Percentiles rank a stretch among this genome's conserved stretches.
Evolutionary conservation across 306 rosid genomes (phyloP).

Genomic region (Ochetophila trinervis): DNA sequence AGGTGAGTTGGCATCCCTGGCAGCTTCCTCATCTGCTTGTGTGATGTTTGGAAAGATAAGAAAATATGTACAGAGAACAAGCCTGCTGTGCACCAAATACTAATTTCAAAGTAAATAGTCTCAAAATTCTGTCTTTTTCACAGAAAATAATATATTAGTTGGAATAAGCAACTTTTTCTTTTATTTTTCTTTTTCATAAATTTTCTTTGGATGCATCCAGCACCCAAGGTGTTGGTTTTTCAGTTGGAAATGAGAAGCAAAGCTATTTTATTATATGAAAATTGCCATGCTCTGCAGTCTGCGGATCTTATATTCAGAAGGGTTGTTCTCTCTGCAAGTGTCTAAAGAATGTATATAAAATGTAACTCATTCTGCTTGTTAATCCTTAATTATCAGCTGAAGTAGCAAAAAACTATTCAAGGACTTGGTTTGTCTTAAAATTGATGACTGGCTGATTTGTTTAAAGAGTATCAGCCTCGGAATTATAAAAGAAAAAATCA

Average conservation of each 20-base stretch:
- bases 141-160: background rate
- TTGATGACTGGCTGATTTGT: too few species aligned
- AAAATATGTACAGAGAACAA: constrained; percentile 30
- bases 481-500: too few species aligned
- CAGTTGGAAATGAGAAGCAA: background rate
- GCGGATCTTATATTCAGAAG: too few species aligned
- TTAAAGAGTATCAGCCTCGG: too few species aligned
- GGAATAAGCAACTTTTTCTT: background rate
- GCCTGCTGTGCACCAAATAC: constrained; percentile 3
- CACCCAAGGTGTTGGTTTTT: constrained; percentile 8
- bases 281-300: too few species aligned
- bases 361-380: too few species aligned
- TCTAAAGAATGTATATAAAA: too few species aligned
- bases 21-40: constrained; percentile 36
- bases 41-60: constrained; percentile 29
- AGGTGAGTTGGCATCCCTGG: constrained; percentile 39
- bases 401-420: too few species aligned
- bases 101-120: constrained; percentile 18
- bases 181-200: background rate
- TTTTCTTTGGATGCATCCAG: background rate
- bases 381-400: too few species aligned
- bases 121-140: background rate
- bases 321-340: too few species aligned
- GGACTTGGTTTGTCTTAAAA: too few species aligned
- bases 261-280: too few species aligned